A percentile compares a stretch with the other conserved stretches of the same genome.
phyloP scores from a whole-genome alignment of 1,284 basidiomycete genomes.

The Ganoderma multipileum region DNA sequence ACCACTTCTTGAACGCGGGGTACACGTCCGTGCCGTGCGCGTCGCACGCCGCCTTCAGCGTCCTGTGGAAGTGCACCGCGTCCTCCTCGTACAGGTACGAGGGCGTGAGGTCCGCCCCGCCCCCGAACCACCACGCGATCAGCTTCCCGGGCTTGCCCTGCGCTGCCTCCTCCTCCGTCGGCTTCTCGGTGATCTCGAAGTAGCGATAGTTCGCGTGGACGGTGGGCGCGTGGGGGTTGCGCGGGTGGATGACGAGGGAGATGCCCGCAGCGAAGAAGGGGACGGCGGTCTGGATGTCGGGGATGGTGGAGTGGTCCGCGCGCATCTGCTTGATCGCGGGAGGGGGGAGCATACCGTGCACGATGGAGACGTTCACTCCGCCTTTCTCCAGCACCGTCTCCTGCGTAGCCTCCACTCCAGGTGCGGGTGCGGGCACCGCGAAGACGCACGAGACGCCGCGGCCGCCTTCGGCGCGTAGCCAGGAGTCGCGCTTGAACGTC shows the following conservation, averaged over 20 bases:
- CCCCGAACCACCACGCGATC: constrained; percentile 98
- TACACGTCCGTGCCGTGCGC: constrained; percentile 76
- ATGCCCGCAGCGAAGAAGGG: constrained; percentile 96
- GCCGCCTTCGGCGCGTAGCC: constrained; percentile 87
- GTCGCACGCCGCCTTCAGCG: constrained; percentile 82
- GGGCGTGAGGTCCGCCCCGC: constrained; percentile 96
- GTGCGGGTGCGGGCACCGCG: constrained; percentile 58
- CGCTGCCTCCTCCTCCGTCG: constrained; percentile 40
- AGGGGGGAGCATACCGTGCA: constrained; percentile 89
- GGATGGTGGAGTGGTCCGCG: constrained; percentile 85
- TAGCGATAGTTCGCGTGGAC: constrained; percentile 98
- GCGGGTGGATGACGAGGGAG: constrained; percentile 92
- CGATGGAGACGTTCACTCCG: constrained; percentile 95
- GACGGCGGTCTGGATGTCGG: constrained; percentile 68
- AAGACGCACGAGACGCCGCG: constrained; percentile 91
- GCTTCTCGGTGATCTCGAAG: constrained; percentile 85
- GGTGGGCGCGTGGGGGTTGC: constrained; percentile 92
- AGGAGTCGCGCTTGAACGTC: constrained; percentile 87
- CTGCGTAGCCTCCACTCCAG: constrained; percentile 34
- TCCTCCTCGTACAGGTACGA: constrained; percentile 93
- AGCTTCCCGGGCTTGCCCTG: constrained; percentile 50
- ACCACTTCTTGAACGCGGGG: constrained; percentile 92
- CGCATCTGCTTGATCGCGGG: constrained; percentile 94
- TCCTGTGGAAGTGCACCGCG: constrained; percentile 86
- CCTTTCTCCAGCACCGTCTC: constrained; percentile 89